Evolutionary conservation across 169 alveolate species (phyloP), one percentile per base, ranked within the genome.

Genomic region (Plasmodium vivax): DNA sequence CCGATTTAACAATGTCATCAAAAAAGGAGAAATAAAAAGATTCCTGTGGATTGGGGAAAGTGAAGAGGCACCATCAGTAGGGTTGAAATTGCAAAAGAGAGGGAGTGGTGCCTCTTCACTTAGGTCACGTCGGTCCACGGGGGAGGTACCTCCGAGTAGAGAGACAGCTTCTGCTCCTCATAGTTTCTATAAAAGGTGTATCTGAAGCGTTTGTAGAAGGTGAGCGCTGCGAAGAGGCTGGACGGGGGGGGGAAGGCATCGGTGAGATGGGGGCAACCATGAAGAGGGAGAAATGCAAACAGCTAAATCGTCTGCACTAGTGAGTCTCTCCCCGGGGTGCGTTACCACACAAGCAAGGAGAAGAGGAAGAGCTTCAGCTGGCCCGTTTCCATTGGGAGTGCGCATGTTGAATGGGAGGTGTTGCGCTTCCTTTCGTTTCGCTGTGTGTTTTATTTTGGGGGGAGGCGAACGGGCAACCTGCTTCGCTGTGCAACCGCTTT

Each of bases 1-100:
- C 34, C 27, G 94, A 77, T 77, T 88, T 88, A 30, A 88, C 72
- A 32, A 88, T 54, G 54, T 88, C 94, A 32, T 88, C 82, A 30
- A 47, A 88, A 19, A 88, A 88, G 32, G 94, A 88, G n/a, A 88
- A 88, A 34, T 88, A 88, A 88, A 88, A 88, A 7, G 88, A 7
- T 79, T 88, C 94, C 94, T 88, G 74, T 56, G 73, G 8, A 79
- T 10, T 19, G 71, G n/a, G n/a, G 14, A 23, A 74, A 19, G 56
- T 45, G 5, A 45, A 45, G 3, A 16, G 4, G 56, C 16, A 45
- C 56, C 56, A 45, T 45, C 56, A 2, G 56, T 45, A 9, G 9
- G 56, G 0, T 12, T 45, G 56, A 45, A 45, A 10, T 9, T 9
- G n/a, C n/a, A 45, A 45, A 16, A 45, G 6, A 45, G 12, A 45